Conservation (phyloP, 345 rosid species). For the Microthlaspi erraticum region DNA sequence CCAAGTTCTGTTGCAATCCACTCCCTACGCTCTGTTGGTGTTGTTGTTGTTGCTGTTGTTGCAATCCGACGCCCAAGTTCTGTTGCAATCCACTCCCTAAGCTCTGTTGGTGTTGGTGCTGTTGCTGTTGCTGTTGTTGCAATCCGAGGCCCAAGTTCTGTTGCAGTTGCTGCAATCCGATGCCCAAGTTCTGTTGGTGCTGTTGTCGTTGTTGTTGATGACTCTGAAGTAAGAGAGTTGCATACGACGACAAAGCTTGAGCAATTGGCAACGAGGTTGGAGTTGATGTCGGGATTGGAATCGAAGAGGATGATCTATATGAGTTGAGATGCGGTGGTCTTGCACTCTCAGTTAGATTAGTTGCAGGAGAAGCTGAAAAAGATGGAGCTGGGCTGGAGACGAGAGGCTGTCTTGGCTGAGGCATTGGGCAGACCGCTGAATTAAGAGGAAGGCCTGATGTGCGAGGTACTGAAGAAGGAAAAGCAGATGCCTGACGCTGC, state of each 20-base stretch:
- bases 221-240: background rate
- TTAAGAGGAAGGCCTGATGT: constrained; percentile 19
- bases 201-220: constrained; percentile 20
- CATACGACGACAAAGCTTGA: constrained; percentile 16
- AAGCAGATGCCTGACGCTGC: constrained; percentile 31
- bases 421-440: constrained; percentile 20
- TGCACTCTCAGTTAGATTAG: constrained; percentile 17
- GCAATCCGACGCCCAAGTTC: no score
- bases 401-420: constrained; percentile 43
- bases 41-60: no score
- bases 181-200: no score
- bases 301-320: constrained; percentile 31
- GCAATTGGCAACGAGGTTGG: constrained; percentile 1
- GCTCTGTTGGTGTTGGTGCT: no score
- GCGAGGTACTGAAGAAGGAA: constrained; percentile 26
- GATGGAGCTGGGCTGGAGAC: constrained; percentile 33
- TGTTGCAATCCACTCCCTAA: no score
- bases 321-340: constrained; percentile 21
- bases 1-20: constrained; percentile 3
- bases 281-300: constrained; percentile 17
- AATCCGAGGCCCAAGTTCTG: no score
- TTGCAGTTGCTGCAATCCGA: no score
- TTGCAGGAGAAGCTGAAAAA: constrained; percentile 31
- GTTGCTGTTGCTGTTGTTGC: constrained; percentile 19
- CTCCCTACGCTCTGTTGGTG: no score